Percentiles rank a stretch among this genome's conserved stretches.
phyloP scores from a whole-genome alignment of 495 filamentous ascomycete species.

The Neurospora discreta region DNA sequence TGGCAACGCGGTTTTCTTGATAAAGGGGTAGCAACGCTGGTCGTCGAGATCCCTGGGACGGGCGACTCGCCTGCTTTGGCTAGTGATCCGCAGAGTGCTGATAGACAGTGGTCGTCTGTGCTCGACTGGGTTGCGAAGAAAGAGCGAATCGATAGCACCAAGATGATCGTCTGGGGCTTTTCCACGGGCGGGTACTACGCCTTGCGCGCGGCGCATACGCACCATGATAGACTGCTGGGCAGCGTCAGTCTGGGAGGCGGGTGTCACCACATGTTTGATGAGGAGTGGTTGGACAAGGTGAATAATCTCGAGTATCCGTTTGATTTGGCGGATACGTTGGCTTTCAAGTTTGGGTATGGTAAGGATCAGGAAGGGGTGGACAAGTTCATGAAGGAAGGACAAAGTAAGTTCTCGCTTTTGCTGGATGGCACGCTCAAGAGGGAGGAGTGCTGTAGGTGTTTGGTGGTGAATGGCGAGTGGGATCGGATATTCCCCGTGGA shows the following conservation, averaged over 20 bases:
- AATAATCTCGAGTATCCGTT: conserved; percentile 66
- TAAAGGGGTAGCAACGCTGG: conserved; percentile 43
- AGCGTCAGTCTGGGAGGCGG: conserved; percentile 55
- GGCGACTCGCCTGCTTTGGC: conserved; percentile 56
- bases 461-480: conserved; percentile 56
- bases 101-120: conserved; percentile 49
- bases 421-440: conserved; percentile 49
- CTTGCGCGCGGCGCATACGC: conserved; percentile 56
- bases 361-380: conserved; percentile 25
- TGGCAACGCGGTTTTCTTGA: conserved; percentile 48
- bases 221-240: conserved; percentile 44
- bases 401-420: conserved; percentile 54
- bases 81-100: conserved; percentile 26
- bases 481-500: conserved; percentile 65
- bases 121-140: conserved; percentile 36
- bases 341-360: conserved; percentile 55
- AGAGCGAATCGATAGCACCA: conserved; percentile 38
- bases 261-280: conserved; percentile 52
- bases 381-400: conserved; percentile 45
- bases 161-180: conserved; percentile 53
- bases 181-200: conserved; percentile 65
- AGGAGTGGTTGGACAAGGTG: conserved; percentile 49
- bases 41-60: conserved; percentile 65
- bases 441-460: conserved; percentile 40
- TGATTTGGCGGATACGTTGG: conserved; percentile 47